Evolutionary conservation across 2,329 filamentous ascomycete species (phyloP), one percentile per base, ranked within the genome.

Genomic region (Chrysoporthe puriensis): DNA sequence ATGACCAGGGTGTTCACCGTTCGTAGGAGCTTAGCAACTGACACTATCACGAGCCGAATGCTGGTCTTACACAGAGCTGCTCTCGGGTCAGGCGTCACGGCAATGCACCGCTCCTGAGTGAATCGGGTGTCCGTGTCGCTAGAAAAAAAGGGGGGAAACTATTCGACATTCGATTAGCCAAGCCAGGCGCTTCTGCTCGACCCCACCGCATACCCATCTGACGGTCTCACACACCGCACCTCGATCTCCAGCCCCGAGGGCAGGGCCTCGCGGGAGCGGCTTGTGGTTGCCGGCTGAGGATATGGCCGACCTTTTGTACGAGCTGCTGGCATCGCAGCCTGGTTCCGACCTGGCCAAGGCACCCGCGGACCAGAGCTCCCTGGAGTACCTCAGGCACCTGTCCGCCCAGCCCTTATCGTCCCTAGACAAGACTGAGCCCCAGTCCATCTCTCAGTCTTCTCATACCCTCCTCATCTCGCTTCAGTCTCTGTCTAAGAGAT

Each of bases 401-500:
- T 89, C 92, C 6, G 91, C 92, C 3, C 89, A 96, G 64, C 88
- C 92, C 14, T 85, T 96, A 62, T 84, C 89, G 34, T 87, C 91
- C 46, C 85, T 98, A 64, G 87, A 88, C 62, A 87, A 88, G 34
- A 89, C 86, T 7, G 96, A 99, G 78, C 90, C 91, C 0, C 89
- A 93, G 70, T 89, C 88, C 0, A 86, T 98, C n/a, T 83, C 91
- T 0, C 93, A 97, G 74, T 86, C 89, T 66, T 90, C 91, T 3
- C 93, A 97, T 70, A 91, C 92, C 0, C 86, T 92, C 52, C 86
- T 95, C 16, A 87, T 97, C 52, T 92, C 93, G 0, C 85, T 98
- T 1, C 96, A 99, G 77, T 87, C 89, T 0, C 88, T 98, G 62
- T 95, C 94, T 8, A 97, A 97, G 73, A 91, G 92, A 72, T 97